Evolutionary conservation across 2,329 filamentous ascomycete genomes (phyloP), one percentile per base, ranked within the genome.

Genomic region (Fusarium sp.): DNA sequence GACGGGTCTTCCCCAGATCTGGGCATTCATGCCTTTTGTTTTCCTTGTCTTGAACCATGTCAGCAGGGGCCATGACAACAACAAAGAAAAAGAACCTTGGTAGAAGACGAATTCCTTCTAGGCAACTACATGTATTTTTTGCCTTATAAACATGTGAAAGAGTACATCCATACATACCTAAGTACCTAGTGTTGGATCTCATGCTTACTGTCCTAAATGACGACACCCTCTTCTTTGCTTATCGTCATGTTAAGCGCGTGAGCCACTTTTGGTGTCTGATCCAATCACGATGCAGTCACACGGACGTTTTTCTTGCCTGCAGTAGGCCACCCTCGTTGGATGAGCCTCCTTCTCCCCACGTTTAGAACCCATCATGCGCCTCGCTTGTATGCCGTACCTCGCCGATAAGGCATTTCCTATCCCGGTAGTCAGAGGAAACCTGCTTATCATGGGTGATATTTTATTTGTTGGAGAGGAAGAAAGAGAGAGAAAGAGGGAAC

Each of bases 181-280:
- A 23, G 23, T 23, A n/a, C 23, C 23, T 23, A 23, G 23, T 23
- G 6, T 23, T 23, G 23, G 23, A 23, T 23, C 23, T 23, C 23
- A 23, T 4, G 49, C 36, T 28, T 51, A 46, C 30, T 28, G 9
- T 30, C 23, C n/a, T 6, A 57, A 23, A 71, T 70, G 68, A 70
- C 64, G 68, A 70, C 68, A 71, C 68, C 67, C 68, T 71, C 68
- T 51, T 51, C 11, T 50, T 11, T 28, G 42, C 42, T 45, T 45
- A 45, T 45, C 42, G n/a, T 45, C 42, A 45, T 41, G 38, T 12
- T 12, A 20, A 41, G 38, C 18, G 42, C 34, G 34, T 51, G 47
- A 51, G 47, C 42, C 42, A 45, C 30, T 45, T 28, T 18, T 45
- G 28, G 16, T 31, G 30, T 45, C 42, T 45, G 13, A n/a, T 28